Base-by-base conservation (phyloP, 768 basidiomycete genomes). In the Phanerodontia chrysosporium region DNA sequence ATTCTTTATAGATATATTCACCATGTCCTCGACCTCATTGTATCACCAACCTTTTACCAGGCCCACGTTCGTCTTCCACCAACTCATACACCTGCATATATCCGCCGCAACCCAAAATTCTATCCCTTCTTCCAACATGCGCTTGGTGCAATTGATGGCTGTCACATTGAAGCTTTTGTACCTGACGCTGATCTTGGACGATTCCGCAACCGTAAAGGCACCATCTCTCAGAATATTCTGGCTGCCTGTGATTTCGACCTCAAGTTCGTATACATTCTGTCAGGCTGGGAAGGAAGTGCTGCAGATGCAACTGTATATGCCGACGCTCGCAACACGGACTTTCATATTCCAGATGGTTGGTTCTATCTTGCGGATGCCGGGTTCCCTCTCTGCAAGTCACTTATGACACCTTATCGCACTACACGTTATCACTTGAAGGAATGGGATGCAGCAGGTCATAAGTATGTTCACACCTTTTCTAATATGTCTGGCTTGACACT, bases 141-240 rank as follows among this genome's bases (percentile, higher is more conserved):
- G 8, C 28, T 27, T 13, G 49, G 49, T 2, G 49, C 49, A 2
- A 49, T 49, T 9, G 49, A 49, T 13, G 49, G 49, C 28, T 28
- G 8, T 5, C 49, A 49, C 28, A 16, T 49, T 27, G 1, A 30
- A 7, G 28, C 29, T 12, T 7, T 13, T 29, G 28, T 27, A n/a
- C 29, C 25, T n/a, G n/a, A n/a, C 8, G 2, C 28, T 16, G 25
- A 29, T 8, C 18, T 18, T n/a, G 5, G 13, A 45, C 18, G 7
- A n/a, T 49, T 13, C 36, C 58, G 62, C 4, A 67, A 72, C 56
- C 61, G 59, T 2, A 74, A 72, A 46, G 63, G 69, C 13, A 14
- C 21, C 6, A 58, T 69, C 0, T 65, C 61, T 9, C 71, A 71
- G 57, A 74, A 76, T 60, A 60, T 65, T 32, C 67, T 74, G 44